Base-by-base conservation (phyloP, 2,329 filamentous ascomycete genomes). In the Chaetomiaceae sp. region DNA sequence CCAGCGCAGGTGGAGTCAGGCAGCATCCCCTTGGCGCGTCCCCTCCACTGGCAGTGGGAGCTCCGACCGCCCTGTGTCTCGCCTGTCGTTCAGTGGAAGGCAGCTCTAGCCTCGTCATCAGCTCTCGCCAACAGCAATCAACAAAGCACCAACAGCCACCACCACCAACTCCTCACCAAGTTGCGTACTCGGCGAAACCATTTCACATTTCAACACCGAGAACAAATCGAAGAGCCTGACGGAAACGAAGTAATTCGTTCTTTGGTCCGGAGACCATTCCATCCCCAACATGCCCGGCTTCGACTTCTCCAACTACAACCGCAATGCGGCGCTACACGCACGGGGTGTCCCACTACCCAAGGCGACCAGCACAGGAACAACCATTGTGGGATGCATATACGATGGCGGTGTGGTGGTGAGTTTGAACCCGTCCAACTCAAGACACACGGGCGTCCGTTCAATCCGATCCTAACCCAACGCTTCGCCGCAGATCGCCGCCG, bases 241-340 rank as follows among this genome's bases (percentile, higher is more conserved):
- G n/a, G 2, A 12, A 23, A 44, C 12, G 8, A 10, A 37, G 30
- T 33, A 20, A 45, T 35, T 23, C 45, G 39, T 17, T 30, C 17
- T 39, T 16, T 13, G 41, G 17, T 33, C 25, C n/a, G 3, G 16
- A 39, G 40, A 42, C 47, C 19, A 43, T 31, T 17, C 33, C 19
- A 19, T n/a, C 19, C 20, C 55, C 73, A 85, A 66, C 65, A 99
- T 99, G 93, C 85, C 88, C 65, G 91, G 91, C 75, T 96, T 96
- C 81, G 91, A 97, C 77, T 99, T 99, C 81, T 95, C 90, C 72
- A 99, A 99, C 81, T 93, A 97, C 83, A 96, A 96, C 82, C 89
- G 93, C 78, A 99, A 99, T 82, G 83, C 87, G 69, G 92, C 92
- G 59, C 83, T 99, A 62, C 92, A 97, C 71, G 89, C 92, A 64